Percentiles rank a stretch among this genome's conserved stretches.
These are phyloP conservation scores for Bacidia rubella DNA, from an alignment of 495 filamentous ascomycete genomes.

Conservation along the genomic window DNA sequence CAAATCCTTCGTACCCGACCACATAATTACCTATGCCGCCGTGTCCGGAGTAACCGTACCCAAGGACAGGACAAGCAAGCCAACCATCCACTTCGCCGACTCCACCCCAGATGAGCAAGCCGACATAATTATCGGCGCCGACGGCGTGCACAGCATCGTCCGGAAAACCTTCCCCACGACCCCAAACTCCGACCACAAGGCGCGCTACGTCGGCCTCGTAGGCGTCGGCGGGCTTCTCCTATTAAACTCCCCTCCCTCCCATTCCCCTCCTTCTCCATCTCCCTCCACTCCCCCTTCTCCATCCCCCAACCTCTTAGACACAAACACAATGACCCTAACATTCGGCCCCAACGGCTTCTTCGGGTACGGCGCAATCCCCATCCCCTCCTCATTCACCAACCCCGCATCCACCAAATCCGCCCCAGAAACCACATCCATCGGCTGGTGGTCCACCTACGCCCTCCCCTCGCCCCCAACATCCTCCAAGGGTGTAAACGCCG, in stretches of 20 bases:
- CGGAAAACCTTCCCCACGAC: conserved; percentile 31
- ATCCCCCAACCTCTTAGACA: conserved; percentile 8
- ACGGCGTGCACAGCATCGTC: conserved; percentile 41
- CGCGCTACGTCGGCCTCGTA: conserved; percentile 31
- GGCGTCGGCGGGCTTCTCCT: conserved; percentile 40
- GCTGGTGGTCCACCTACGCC: conserved; percentile 38
- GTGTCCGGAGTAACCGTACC: conserved; percentile 17
- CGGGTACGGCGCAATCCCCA: conserved; percentile 33
- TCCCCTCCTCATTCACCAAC: not conserved
- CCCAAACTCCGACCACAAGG: conserved; percentile 23
- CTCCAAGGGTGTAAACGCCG: conserved; percentile 26
- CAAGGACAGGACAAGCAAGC: conserved; percentile 1
- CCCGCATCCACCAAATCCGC: conserved; percentile 17
- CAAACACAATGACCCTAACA: conserved; percentile 37
- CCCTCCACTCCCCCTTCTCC: conserved; percentile 18
- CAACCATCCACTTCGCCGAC: conserved; percentile 23
- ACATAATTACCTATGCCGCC: conserved; percentile 21
- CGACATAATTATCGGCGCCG: conserved; percentile 47
- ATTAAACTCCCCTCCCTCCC: conserved; percentile 18
- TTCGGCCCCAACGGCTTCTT: conserved; percentile 45
- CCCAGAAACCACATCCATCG: conserved; percentile 11
- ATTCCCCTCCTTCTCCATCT: conserved; percentile 1
- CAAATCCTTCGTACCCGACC: conserved; percentile 21
- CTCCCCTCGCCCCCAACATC: conserved; percentile 24
- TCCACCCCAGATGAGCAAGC: conserved; percentile 24